phyloP scores from a whole-genome alignment of 768 basidiomycete genomes.

The Vararia minispora region DNA sequence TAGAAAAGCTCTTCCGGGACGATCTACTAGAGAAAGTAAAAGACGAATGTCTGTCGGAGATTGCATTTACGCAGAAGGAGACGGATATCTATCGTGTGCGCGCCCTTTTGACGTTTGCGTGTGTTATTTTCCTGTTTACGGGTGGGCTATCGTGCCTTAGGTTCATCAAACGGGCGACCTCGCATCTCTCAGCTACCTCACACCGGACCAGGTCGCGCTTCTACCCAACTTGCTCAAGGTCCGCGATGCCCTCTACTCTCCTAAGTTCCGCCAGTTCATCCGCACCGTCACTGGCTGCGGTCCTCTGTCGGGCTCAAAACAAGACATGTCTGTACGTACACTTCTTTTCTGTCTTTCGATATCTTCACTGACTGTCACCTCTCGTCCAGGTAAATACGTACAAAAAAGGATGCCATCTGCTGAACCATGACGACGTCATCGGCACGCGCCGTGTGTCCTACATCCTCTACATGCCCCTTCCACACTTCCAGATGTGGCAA shows the following conservation, averaged over 20 bases:
- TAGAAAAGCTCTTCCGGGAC: constrained; percentile 77
- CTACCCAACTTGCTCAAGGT: constrained; percentile 74
- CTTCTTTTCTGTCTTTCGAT: too few relatives aligned
- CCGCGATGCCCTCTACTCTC: constrained; percentile 86
- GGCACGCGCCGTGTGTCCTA: constrained; percentile 89
- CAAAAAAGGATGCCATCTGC: constrained; percentile 82
- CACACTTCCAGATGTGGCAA: constrained; percentile 66
- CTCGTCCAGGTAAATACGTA: constrained; percentile 93
- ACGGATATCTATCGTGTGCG: constrained; percentile 95
- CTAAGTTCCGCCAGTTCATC: constrained; percentile 70
- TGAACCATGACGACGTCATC: constrained; percentile 98
- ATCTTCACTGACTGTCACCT: too few relatives aligned
- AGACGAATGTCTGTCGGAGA: constrained; percentile 69
- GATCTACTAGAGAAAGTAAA: constrained; percentile 71
- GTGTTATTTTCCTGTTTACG: neutral
- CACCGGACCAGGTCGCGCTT: constrained; percentile 61
- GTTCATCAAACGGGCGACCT: constrained; percentile 97
- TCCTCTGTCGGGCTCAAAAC: constrained; percentile 80
- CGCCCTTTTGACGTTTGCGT: neutral
- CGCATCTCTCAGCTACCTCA: constrained; percentile 82
- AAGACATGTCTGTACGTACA: constrained; percentile 95
- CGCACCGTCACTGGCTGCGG: constrained; percentile 87
- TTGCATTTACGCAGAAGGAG: constrained; percentile 87
- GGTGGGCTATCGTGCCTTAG: constrained; percentile 27
- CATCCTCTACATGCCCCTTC: constrained; percentile 92